Evolutionary conservation across 495 filamentous ascomycete genomes (phyloP).

Genomic region (Lasiosphaeria hispida): DNA sequence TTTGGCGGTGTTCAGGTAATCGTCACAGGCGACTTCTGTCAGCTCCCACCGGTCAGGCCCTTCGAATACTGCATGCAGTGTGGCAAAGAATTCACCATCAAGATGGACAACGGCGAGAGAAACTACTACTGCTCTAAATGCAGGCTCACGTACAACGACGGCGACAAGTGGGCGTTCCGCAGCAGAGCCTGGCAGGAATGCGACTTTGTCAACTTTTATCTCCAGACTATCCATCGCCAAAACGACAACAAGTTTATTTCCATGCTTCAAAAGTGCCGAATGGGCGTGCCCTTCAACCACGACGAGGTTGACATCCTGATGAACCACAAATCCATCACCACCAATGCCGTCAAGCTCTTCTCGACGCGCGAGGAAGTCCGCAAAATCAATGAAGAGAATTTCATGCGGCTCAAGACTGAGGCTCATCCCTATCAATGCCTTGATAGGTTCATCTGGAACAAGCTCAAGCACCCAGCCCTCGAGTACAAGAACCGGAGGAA

Average conservation of each 20-base stretch:
- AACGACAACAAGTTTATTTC: slow-evolving; percentile 46
- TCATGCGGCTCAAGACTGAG: slow-evolving; percentile 34
- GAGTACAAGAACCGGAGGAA: slow-evolving; percentile 60
- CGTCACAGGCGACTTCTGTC: slow-evolving; percentile 95
- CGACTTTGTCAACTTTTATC: slow-evolving; percentile 38
- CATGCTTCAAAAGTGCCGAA: slow-evolving; percentile 51
- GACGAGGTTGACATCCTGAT: slow-evolving; percentile 45
- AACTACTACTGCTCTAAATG: slow-evolving; percentile 51
- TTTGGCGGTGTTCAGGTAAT: slow-evolving; percentile 94
- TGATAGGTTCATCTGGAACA: slow-evolving; percentile 54
- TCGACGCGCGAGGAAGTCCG: slow-evolving; percentile 41
- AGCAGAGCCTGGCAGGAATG: slow-evolving; percentile 37
- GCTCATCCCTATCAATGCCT: slow-evolving; percentile 67
- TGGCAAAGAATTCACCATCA: slow-evolving; percentile 66
- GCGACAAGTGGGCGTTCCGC: slow-evolving; percentile 41
- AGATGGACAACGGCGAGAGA: slow-evolving; percentile 55
- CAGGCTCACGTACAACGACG: slow-evolving; percentile 30
- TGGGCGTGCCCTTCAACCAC: slow-evolving; percentile 37
- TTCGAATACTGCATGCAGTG: slow-evolving; percentile 74
- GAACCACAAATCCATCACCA: slow-evolving; percentile 41
- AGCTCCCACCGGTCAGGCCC: slow-evolving; percentile 87
- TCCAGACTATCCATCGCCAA: slow-evolving; percentile 54
- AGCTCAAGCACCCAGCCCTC: slow-evolving; percentile 61
- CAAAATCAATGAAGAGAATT: slow-evolving; percentile 37
- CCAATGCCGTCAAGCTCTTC: slow-evolving; percentile 48